Evolutionary conservation across 192 early-diverging fungal species (phyloP).

Genomic region (Coemansia biformis): DNA sequence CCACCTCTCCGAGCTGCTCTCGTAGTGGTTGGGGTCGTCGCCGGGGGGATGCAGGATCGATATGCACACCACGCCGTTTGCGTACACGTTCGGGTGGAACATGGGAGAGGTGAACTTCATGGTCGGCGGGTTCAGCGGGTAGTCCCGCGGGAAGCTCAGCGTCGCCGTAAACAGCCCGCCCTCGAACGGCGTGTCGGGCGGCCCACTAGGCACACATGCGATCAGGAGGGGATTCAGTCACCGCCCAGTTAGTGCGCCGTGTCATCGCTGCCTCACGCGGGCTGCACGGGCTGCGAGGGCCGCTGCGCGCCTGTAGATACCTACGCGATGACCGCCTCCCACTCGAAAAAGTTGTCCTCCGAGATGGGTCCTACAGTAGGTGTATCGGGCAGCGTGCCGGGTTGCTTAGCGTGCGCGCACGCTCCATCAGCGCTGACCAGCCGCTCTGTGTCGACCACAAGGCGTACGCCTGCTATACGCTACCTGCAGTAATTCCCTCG

Average conservation of each 20-base stretch:
- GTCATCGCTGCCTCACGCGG: too few species aligned
- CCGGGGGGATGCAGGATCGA: conserved; percentile 97
- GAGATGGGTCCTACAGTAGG: conserved; percentile 58
- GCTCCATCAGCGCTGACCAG: too few species aligned
- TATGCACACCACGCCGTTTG: conserved; percentile 95
- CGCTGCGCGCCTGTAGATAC: too few species aligned
- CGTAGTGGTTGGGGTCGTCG: conserved; percentile 97
- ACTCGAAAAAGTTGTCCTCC: conserved; percentile 64
- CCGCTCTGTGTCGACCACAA: too few species aligned
- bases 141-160: conserved; percentile 86
- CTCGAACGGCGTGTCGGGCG: conserved; percentile 90
- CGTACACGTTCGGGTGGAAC: conserved; percentile 95
- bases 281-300: too few species aligned
- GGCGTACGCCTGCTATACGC: conserved; percentile 7
- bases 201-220: conserved; percentile 60
- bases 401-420: too few species aligned
- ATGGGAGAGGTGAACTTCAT: conserved; percentile 97
- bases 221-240: too few species aligned
- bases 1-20: conserved; percentile 94
- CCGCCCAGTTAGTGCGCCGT: too few species aligned
- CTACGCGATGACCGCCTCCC: conserved; percentile 38
- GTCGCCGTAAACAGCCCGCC: conserved; percentile 89
- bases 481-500: conserved; percentile 87
- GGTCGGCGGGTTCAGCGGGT: conserved; percentile 88
- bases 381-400: too few species aligned